Evolutionary conservation across 2,329 filamentous ascomycete species (phyloP), one percentile per base, ranked within the genome.

Genomic region (Gyromitra esculenta): DNA sequence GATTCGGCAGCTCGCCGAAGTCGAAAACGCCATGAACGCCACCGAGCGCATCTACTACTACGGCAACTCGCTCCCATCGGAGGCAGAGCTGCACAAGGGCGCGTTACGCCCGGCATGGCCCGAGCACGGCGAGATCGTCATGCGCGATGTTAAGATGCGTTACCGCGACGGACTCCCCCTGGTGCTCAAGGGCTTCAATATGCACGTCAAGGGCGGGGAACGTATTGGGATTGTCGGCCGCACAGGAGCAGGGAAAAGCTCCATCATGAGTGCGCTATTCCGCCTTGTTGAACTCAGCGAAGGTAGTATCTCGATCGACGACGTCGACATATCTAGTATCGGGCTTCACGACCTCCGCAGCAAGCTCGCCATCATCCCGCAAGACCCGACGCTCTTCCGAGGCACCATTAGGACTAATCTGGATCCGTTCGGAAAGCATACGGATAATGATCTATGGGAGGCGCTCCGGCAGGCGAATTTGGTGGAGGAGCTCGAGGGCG

Each of bases 1-100:
- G 0, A 93, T 98, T 18, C 89, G 96, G 18, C 95, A 98, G 84
- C 87, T 97, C 6, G 95, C 95, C 35, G 95, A 97, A 83, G 93
- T 98, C 7, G 95, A 98, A 84, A 98, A 97, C 84, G 93, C 94
- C 82, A 98, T 98, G 95, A 98, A 97, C 83, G 91, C 94, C 0
- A 96, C 96, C 0, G 95, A 98, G 84, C 91, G 96, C 64, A 87
- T 98, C 43, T 90, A 94, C 82, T 93, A 97, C 85, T 98, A 98
- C 82, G 94, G 93, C 70, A 93, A 89, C 0, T 84, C 92, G 80
- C 88, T 99, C 3, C 94, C 97, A 78, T 91, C 97, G 82, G 96
- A 98, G 83, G 93, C 95, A 0, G 93, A 94, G 0, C 86, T 94
- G 1, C 92, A 94, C 81, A 91, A 92, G 54, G 43, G 84, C 83